Percentiles rank a stretch among this genome's conserved stretches.
phyloP scores from a whole-genome alignment of 192 early-diverging fungal species.

The Dissophora ornata region DNA sequence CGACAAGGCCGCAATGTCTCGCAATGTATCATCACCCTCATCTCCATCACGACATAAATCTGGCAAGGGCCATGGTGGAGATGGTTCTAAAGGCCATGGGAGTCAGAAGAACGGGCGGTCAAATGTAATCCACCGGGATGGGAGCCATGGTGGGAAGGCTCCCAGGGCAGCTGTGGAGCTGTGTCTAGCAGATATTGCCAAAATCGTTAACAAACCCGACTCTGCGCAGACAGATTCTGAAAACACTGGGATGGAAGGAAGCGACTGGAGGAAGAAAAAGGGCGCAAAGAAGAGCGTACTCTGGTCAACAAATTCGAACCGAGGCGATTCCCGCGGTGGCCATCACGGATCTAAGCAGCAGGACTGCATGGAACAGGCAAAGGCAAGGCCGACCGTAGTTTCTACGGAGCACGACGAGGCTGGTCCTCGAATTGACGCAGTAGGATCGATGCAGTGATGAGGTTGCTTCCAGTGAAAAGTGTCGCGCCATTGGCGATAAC shows the following conservation, averaged over 20 bases:
- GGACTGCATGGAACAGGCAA: background rate
- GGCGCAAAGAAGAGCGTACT: constrained; percentile 29
- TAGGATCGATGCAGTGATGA: too few species aligned
- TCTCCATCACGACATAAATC: background rate
- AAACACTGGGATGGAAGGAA: background rate
- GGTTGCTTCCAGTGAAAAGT: too few species aligned
- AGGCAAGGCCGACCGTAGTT: constrained; percentile 5
- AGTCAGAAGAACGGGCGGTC: constrained; percentile 8
- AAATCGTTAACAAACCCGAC: constrained; percentile 20
- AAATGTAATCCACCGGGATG: constrained; percentile 1
- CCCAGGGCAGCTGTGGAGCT: constrained; percentile 35
- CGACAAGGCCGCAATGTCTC: background rate
- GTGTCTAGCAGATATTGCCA: constrained; percentile 47
- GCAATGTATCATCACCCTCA: background rate
- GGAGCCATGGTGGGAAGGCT: background rate
- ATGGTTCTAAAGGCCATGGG: constrained; percentile 5
- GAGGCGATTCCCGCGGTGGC: constrained; percentile 25
- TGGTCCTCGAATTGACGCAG: background rate
- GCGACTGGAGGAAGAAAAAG: constrained; percentile 13
- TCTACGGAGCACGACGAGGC: constrained; percentile 5
- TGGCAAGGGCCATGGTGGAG: background rate
- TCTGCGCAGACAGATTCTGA: background rate
- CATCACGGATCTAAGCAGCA: background rate
- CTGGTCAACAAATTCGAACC: constrained; percentile 49
- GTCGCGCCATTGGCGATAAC: too few species aligned